Evolutionary conservation across 257 asterid species (phyloP).

Genomic region (Paulownia fortunei): DNA sequence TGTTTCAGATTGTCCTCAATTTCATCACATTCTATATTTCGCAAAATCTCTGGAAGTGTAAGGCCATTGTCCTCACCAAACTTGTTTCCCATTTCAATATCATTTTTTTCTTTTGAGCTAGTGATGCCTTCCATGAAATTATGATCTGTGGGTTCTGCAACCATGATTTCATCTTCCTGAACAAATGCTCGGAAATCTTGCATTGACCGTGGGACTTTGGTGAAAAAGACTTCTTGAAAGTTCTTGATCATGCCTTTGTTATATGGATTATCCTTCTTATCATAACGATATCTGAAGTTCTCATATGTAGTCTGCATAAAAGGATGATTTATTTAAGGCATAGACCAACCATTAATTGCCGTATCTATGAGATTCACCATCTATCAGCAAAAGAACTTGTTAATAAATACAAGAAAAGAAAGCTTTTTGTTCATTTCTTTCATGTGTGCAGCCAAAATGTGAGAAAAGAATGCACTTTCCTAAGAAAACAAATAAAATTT

Average conservation of each 20-base stretch:
- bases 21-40: constrained; percentile 49
- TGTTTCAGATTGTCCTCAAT: constrained; percentile 42
- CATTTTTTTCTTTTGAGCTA: constrained; percentile 71
- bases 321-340: too few relatives aligned
- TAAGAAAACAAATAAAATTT: too few relatives aligned
- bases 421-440: too few relatives aligned
- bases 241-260: constrained; percentile 66
- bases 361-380: too few relatives aligned
- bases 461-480: too few relatives aligned
- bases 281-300: constrained; percentile 77
- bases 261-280: constrained; percentile 77
- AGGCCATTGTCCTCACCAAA: constrained; percentile 44
- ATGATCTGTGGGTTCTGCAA: constrained; percentile 40
- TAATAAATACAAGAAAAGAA: too few relatives aligned
- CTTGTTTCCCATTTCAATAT: constrained; percentile 69
- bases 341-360: too few relatives aligned
- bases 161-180: constrained; percentile 52
- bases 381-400: too few relatives aligned
- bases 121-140: constrained; percentile 42
- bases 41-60: constrained; percentile 63
- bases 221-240: constrained; percentile 63
- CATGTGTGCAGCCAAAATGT: too few relatives aligned
- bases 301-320: constrained; percentile 80
- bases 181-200: constrained; percentile 62
- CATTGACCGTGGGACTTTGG: constrained; percentile 67